Evolutionary conservation across 2,329 filamentous ascomycete species (phyloP), one percentile per base, ranked within the genome.

Genomic region (Fusarium sp.): DNA sequence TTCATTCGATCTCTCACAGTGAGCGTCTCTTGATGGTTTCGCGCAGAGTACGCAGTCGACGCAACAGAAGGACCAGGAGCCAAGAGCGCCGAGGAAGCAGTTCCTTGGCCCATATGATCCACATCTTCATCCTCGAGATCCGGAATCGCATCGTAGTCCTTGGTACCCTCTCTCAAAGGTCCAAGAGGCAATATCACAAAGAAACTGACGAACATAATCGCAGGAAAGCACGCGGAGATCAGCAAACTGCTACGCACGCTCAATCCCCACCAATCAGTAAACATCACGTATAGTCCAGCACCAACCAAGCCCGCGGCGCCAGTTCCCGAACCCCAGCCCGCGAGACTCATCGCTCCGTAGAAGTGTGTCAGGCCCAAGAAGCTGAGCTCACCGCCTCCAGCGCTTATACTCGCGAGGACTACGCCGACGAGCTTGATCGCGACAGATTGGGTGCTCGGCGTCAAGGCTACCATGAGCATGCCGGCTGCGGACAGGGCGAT

Each of bases 361-460:
- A 92, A 98, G 78, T 98, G 95, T 16, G 95, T 97, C 75, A 99
- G 81, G 2, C 94, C 92, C 8, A 99, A 83, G 77, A 98, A 98
- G 79, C 92, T 97, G 63, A 98, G 84, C 82, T 98, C 96, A 32
- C 96, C 96, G 20, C 87, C 92, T 18, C 96, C 96, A 67, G 91
- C 94, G 73, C 92, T 93, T 53, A 98, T 80, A 74, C 93, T 97
- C 2, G 94, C 94, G 49, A 98, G 82, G 41, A 94, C 87, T 20
- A 98, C 92, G 13, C 96, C 96, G 1, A 89, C 84, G 79, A 98
- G 88, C 80, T 97, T 97, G 48, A 89, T 85, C 1, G 87, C 85
- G 42, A 97, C 90, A 0, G 92, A 88, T 11, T 83, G 82, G 7
- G 85, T 82, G 4, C 87, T 79, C 3, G 94, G 93, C 1, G 94